These are phyloP conservation scores for Lecanicillium sp. DNA, from an alignment of 2,329 filamentous ascomycete species.

Conservation along the genomic window DNA sequence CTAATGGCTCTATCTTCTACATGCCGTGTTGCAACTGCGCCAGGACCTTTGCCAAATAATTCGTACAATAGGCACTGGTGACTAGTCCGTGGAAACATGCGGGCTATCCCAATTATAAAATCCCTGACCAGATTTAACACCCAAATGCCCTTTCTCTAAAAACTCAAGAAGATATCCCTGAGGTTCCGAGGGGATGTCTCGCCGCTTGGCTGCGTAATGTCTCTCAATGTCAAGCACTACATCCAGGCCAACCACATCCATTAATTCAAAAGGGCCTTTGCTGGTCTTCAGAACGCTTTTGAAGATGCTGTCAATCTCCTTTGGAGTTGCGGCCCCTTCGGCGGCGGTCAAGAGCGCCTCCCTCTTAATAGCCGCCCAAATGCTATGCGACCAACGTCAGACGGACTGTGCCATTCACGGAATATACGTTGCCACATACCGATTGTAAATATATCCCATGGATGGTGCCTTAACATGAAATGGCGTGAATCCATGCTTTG, in stretches of 20 bases:
- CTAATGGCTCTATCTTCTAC: too few relatives aligned
- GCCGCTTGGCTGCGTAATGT: constrained; percentile 20
- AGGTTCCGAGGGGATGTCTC: constrained; percentile 16
- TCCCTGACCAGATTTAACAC: constrained; percentile 20
- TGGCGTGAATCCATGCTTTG: constrained; percentile 20
- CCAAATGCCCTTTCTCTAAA: constrained; percentile 17
- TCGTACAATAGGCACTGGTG: too few relatives aligned
- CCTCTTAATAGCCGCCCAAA: constrained; percentile 24
- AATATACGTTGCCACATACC: constrained; percentile 9
- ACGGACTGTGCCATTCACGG: not conserved
- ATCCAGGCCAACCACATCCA: constrained; percentile 23
- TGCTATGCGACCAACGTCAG: constrained; percentile 11
- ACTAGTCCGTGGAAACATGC: too few relatives aligned
- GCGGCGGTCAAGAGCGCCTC: constrained; percentile 22
- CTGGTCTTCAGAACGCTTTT: constrained; percentile 20
- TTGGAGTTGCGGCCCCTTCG: constrained; percentile 20
- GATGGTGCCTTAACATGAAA: constrained; percentile 21
- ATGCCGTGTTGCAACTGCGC: too few relatives aligned
- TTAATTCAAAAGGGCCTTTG: constrained; percentile 22
- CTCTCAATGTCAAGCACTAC: constrained; percentile 23
- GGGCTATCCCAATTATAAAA: constrained; percentile 13
- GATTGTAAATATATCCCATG: constrained; percentile 25
- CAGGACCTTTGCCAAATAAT: too few relatives aligned
- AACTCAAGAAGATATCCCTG: constrained; percentile 17
- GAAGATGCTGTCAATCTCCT: constrained; percentile 23